These are phyloP conservation scores for Tulasnella sp. DNA, from an alignment of 768 basidiomycete species.

Conservation along the genomic window DNA sequence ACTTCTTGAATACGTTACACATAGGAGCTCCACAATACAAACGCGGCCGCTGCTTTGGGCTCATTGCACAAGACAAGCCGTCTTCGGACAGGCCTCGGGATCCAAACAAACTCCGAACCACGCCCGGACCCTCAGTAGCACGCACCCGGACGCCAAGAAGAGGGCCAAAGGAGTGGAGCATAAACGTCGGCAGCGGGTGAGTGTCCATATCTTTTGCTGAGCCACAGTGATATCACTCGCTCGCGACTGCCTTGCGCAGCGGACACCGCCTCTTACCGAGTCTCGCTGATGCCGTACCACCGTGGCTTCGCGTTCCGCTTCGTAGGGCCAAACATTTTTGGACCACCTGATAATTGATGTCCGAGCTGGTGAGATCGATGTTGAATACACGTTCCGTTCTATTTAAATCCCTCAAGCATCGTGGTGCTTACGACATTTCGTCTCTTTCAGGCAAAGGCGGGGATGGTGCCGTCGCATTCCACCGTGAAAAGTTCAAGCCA, in stretches of 20 bases:
- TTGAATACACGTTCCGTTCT: background rate
- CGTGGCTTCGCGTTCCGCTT: background rate
- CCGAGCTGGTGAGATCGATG: constrained; percentile 45
- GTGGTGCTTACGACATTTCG: constrained; percentile 2
- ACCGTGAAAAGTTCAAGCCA: constrained; percentile 75
- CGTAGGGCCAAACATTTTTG: constrained; percentile 63
- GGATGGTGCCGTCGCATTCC: constrained; percentile 85
- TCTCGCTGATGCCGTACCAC: background rate
- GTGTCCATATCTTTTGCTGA: background rate
- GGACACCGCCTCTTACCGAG: background rate
- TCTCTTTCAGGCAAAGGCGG: constrained; percentile 64
- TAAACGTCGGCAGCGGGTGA: background rate
- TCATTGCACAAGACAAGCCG: background rate
- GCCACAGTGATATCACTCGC: background rate
- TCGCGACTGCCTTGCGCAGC: background rate
- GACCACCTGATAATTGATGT: constrained; percentile 74
- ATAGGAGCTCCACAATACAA: background rate
- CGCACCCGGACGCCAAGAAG: background rate
- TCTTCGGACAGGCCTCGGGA: background rate
- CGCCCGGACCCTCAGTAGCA: background rate
- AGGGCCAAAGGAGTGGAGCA: background rate
- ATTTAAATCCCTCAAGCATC: background rate
- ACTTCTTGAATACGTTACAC: background rate
- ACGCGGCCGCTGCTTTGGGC: background rate
- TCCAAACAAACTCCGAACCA: background rate